A percentile compares a stretch with the other conserved stretches of the same genome.
phyloP scores from a whole-genome alignment of 495 filamentous ascomycete genomes.

The Aspergillus funiculosus region DNA sequence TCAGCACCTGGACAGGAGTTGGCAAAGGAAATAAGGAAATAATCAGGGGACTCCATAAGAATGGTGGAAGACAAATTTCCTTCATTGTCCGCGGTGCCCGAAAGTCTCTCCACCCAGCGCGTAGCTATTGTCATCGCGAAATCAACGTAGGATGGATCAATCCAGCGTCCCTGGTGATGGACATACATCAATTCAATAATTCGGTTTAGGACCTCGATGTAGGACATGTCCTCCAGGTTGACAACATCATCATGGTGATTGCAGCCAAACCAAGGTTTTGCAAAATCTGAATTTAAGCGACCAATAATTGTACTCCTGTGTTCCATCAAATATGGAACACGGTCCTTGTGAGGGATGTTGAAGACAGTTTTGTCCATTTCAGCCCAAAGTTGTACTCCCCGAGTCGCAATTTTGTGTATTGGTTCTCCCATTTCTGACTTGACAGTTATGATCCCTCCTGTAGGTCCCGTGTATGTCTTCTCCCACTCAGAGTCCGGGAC shows the following conservation, averaged over 20 bases:
- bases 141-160: slow-evolving; percentile 28
- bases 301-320: slow-evolving; percentile 26
- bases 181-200: slow-evolving; percentile 35
- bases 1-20: slow-evolving; percentile 19
- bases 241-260: slow-evolving; percentile 20
- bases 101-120: slow-evolving; percentile 24
- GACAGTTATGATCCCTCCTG: slow-evolving; percentile 37
- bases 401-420: slow-evolving; percentile 40
- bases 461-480: slow-evolving; percentile 20
- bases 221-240: slow-evolving; percentile 38
- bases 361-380: slow-evolving; percentile 38
- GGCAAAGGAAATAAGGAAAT: slow-evolving; percentile 14
- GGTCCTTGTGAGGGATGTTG: slow-evolving; percentile 23
- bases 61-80: background rate
- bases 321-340: slow-evolving; percentile 21
- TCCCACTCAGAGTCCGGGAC: slow-evolving; percentile 28
- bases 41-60: slow-evolving; percentile 7
- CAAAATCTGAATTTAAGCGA: slow-evolving; percentile 33
- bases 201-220: slow-evolving; percentile 29
- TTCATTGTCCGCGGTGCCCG: background rate
- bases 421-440: slow-evolving; percentile 40
- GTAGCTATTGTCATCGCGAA: slow-evolving; percentile 27
- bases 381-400: slow-evolving; percentile 34
- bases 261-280: slow-evolving; percentile 38
- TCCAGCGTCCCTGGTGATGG: slow-evolving; percentile 31